Conservation (phyloP, 2,329 filamentous ascomycete genomes). For the Stagonosporopsis rhizophila region DNA sequence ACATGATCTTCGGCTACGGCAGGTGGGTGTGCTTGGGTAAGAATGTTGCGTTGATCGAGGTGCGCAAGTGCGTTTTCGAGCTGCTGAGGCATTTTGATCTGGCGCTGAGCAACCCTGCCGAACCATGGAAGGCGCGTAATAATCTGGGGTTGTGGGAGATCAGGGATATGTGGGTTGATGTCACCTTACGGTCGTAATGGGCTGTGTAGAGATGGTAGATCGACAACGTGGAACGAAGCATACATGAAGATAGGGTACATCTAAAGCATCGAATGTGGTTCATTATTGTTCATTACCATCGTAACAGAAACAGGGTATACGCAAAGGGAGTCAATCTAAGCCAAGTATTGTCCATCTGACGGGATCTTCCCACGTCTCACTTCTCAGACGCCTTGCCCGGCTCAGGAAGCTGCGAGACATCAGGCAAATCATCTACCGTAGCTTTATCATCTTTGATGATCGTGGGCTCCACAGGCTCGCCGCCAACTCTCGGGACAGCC, state of each 20-base stretch:
- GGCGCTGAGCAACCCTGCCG: constrained; percentile 36
- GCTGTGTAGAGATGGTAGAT: background rate
- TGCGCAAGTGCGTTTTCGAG: constrained; percentile 54
- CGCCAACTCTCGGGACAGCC: constrained; percentile 1
- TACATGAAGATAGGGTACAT: background rate
- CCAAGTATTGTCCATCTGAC: constrained; percentile 6
- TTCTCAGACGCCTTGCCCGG: constrained; percentile 31
- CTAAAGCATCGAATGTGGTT: background rate
- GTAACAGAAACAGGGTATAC: constrained; percentile 16
- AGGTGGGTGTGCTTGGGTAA: constrained; percentile 46
- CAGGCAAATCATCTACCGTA: constrained; percentile 43
- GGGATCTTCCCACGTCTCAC: background rate
- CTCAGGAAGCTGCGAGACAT: constrained; percentile 47
- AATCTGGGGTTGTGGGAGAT: constrained; percentile 40
- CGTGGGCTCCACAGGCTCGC: constrained; percentile 34
- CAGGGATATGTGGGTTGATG: constrained; percentile 43
- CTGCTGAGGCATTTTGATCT: constrained; percentile 44
- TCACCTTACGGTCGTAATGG: constrained; percentile 25
- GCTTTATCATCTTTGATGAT: constrained; percentile 38
- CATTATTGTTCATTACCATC: constrained; percentile 4
- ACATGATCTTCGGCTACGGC: constrained; percentile 49
- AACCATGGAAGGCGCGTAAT: constrained; percentile 42
- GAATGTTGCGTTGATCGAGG: constrained; percentile 46
- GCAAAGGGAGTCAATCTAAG: constrained; percentile 29
- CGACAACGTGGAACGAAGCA: background rate